Conservation (phyloP, 805 yeast species). For the Millerozyma miso region DNA sequence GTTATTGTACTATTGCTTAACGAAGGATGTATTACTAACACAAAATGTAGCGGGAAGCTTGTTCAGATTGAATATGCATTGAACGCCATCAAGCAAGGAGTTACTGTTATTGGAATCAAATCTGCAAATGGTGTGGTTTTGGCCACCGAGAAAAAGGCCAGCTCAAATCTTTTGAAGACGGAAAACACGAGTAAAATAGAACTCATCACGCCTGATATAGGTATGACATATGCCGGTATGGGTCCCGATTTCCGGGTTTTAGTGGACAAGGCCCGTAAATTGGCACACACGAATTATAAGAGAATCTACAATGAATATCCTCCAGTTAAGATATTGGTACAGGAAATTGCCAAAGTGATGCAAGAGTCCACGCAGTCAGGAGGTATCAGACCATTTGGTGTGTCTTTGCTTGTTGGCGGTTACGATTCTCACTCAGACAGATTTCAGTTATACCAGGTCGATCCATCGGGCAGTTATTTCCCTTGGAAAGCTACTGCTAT, state of each 20-base stretch:
- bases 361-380: constrained; percentile 99
- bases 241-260: constrained; percentile 97
- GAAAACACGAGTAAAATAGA: constrained; percentile 78
- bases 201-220: constrained; percentile 88
- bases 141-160: constrained; percentile 92
- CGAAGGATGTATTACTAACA: constrained; percentile 16
- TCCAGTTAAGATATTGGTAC: constrained; percentile 88
- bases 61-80: constrained; percentile 97
- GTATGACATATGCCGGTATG: constrained; percentile 97
- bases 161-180: constrained; percentile 69
- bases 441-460: constrained; percentile 89
- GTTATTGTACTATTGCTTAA: not conserved
- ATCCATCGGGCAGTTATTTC: constrained; percentile 95
- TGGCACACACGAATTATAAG: constrained; percentile 89
- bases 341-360: constrained; percentile 93
- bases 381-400: constrained; percentile 99
- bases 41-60: constrained; percentile 74
- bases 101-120: constrained; percentile 88
- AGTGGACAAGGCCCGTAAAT: constrained; percentile 89
- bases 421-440: constrained; percentile 68
- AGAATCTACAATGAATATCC: constrained; percentile 95
- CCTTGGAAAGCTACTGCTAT: constrained; percentile 99
- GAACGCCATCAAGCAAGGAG: constrained; percentile 97
- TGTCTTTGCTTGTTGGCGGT: constrained; percentile 90
- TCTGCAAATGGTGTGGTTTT: constrained; percentile 95